Evolutionary conservation across 345 rosid species (phyloP), one percentile per base, ranked within the genome.

Genomic region (Populus alba): DNA sequence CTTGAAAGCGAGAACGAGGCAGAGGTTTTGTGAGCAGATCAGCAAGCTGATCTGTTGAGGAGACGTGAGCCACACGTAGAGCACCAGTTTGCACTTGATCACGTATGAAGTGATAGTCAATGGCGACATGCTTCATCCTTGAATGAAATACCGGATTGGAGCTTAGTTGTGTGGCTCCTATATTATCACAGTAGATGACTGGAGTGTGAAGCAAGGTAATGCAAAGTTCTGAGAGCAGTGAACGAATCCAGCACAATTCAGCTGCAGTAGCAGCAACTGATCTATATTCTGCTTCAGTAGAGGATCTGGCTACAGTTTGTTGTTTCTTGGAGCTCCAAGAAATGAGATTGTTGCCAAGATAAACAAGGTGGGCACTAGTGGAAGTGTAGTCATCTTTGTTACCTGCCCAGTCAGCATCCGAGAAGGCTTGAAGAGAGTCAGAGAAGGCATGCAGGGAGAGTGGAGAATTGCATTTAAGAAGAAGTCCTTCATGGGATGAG

Each of bases 401-500:
- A 5, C 57, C 57, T 3, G 7, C 57, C 57, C 57, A 51, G 0
- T 51, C 8, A 1, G 57, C 57, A 6, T 51, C 57, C 0, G n/a
- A 6, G 8, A 17, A 51, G 2, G 57, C n/a, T 15, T 47, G 53
- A 1, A 47, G 20, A 0, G n/a, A 51, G 2, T 38, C 39, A 0
- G n/a, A 1, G 3, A 51, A 18, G 2, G n/a, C n/a, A 51, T 51
- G 57, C 0, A 51, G 57, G 2, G 22, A 18, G 7, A 51, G 8
- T 18, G 57, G 22, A 0, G 57, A 51, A 8, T 18, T 0, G 0
- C 8, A 2, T 0, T 51, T 7, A 18, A 51, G 8, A 0, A 5
- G 2, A 6, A 51, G 7, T 0, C 57, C n/a, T 6, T 18, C 1
- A 6, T 51, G 1, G 0, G 3, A 0, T 1, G 8, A 18, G 8